Evolutionary conservation across 257 asterid genomes (phyloP).

Genomic region (Nicotiana sylvestris): DNA sequence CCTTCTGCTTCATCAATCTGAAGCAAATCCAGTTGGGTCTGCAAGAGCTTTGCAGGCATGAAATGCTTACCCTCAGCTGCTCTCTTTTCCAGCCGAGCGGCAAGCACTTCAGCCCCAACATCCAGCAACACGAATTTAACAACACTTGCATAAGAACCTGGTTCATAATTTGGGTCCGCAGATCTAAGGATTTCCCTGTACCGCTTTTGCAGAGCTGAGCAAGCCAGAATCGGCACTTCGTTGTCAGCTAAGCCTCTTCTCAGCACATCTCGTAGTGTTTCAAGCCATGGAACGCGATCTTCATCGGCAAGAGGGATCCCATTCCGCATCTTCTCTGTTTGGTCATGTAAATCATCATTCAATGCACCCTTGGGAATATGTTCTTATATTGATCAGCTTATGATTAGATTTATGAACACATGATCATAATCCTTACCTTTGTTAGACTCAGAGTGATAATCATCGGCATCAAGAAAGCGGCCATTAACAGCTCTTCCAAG

Average conservation of each 20-base stretch:
- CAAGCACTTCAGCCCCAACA: conserved; percentile 52
- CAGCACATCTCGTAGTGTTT: conserved; percentile 47
- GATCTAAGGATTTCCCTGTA: conserved; percentile 81
- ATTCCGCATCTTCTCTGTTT: conserved; percentile 33
- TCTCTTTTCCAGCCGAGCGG: conserved; percentile 56
- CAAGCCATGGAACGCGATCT: conserved; percentile 85
- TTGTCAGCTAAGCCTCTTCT: conserved; percentile 30
- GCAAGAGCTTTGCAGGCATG: conserved; percentile 80
- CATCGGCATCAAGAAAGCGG: conserved; percentile 72
- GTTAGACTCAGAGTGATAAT: conserved; percentile 64
- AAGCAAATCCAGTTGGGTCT: conserved; percentile 73
- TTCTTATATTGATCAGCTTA: background rate
- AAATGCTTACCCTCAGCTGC: conserved; percentile 69
- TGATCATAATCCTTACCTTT: conserved; percentile 42
- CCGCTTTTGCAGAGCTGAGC: conserved; percentile 74
- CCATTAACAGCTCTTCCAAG: conserved; percentile 50
- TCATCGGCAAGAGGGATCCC: conserved; percentile 70
- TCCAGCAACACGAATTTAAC: conserved; percentile 59
- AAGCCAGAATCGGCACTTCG: conserved; percentile 48
- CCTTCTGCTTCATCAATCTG: conserved; percentile 80
- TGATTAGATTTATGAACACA: background rate
- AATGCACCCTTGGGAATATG: background rate
- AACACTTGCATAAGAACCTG: conserved; percentile 25
- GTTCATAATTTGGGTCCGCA: conserved; percentile 51
- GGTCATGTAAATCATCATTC: background rate